Percentiles rank a stretch among this genome's conserved stretches.
Evolutionary conservation across 2,329 filamentous ascomycete genomes (phyloP).

Genomic region (Thyridium curvatum): DNA sequence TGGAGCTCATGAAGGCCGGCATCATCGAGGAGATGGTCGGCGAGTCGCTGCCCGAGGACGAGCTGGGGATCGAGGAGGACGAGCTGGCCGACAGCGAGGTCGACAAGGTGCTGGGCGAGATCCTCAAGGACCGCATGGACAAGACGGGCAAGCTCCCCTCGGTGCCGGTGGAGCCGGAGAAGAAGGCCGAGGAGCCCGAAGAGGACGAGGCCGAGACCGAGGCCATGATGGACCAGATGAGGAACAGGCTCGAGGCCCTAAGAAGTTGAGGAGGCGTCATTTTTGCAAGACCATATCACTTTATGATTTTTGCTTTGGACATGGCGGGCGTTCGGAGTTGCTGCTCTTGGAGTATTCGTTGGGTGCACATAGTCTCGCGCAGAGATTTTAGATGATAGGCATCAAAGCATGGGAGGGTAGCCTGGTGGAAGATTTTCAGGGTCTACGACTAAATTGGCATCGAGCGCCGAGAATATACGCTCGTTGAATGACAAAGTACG

Average conservation of each 20-base stretch:
- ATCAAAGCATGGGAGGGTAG: too few species aligned
- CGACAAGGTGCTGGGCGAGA: conserved; percentile 86
- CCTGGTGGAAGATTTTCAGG: too few species aligned
- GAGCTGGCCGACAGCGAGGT: conserved; percentile 74
- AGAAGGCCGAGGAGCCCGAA: conserved; percentile 48
- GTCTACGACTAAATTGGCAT: too few species aligned
- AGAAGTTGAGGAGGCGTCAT: conserved; percentile 59
- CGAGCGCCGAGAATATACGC: too few species aligned
- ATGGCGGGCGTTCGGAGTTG: not conserved
- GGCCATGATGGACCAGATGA: conserved; percentile 90
- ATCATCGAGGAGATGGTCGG: conserved; percentile 98
- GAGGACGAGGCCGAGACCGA: conserved; percentile 83
- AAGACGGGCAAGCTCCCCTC: conserved; percentile 52
- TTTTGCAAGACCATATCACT: conserved; percentile 2
- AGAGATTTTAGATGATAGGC: too few species aligned
- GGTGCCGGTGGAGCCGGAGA: conserved; percentile 46
- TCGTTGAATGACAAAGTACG: too few species aligned
- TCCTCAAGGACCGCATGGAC: conserved; percentile 75
- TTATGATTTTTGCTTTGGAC: not conserved
- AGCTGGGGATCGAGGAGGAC: conserved; percentile 60
- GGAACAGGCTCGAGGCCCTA: conserved; percentile 81
- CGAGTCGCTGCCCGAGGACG: conserved; percentile 73
- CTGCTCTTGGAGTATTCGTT: too few species aligned
- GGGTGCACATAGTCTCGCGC: too few species aligned
- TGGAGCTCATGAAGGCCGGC: conserved; percentile 87